These are phyloP conservation scores for Solanum neorickii DNA, from an alignment of 257 asterid genomes.

Conservation along the genomic window DNA sequence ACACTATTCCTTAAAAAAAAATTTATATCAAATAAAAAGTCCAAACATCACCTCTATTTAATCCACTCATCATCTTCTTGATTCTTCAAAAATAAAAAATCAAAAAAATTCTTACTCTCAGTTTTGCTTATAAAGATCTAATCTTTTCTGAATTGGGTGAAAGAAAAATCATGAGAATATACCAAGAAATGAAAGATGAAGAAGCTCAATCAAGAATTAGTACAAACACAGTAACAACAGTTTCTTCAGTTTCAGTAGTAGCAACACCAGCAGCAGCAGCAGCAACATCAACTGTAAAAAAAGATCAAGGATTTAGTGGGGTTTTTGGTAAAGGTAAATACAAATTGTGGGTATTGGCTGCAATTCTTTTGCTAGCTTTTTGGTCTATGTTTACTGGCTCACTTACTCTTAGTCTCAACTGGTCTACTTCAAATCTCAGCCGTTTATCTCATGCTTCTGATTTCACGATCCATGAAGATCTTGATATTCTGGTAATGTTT, in stretches of 20 bases:
- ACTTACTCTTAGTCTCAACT: constrained; percentile 73
- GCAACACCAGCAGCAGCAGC: not conserved
- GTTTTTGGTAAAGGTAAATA: constrained; percentile 67
- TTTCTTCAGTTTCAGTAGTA: not conserved
- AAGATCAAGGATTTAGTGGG: constrained; percentile 31
- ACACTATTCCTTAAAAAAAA: not conserved
- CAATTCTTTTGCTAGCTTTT: constrained; percentile 59
- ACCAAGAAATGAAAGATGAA: constrained; percentile 60
- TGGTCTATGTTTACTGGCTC: constrained; percentile 98
- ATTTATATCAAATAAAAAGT: too few relatives aligned
- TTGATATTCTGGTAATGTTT: constrained; percentile 69
- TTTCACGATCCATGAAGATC: constrained; percentile 43
- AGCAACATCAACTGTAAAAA: constrained; percentile 21
- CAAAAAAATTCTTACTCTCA: accelerated
- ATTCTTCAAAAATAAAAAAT: not conserved
- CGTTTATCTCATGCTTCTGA: constrained; percentile 38
- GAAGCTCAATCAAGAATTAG: constrained; percentile 37
- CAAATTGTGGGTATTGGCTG: constrained; percentile 86
- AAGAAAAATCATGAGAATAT: not conserved
- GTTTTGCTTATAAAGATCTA: not conserved
- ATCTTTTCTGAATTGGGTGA: not conserved
- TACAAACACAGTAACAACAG: constrained; percentile 10
- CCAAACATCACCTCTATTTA: not conserved
- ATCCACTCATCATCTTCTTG: not conserved
- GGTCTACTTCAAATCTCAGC: constrained; percentile 57